phyloP scores from a whole-genome alignment of 345 rosid genomes.

The Linum trigynum region DNA sequence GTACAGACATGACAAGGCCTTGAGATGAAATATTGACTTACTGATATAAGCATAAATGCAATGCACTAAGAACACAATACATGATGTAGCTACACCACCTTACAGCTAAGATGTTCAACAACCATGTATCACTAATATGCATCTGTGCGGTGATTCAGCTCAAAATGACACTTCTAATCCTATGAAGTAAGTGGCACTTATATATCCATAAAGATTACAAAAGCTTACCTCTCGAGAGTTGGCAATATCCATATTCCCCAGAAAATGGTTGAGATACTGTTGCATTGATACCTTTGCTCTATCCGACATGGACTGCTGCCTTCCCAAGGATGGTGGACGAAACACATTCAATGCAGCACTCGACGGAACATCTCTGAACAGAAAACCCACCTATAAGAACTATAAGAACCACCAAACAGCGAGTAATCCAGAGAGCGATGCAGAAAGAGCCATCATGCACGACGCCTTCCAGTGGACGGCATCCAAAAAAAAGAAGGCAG shows the following conservation, averaged over 20 bases:
- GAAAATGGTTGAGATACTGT: constrained; percentile 77
- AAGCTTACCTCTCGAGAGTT: constrained; percentile 82
- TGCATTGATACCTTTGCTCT: constrained; percentile 97
- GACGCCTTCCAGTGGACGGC: not conserved
- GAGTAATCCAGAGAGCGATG: not conserved
- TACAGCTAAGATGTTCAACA: not conserved
- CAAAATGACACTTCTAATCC: not conserved
- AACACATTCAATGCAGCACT: constrained; percentile 91
- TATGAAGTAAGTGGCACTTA: not conserved
- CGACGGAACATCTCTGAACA: constrained; percentile 93
- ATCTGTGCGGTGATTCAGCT: not conserved
- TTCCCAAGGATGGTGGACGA: constrained; percentile 68
- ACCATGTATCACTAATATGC: not conserved
- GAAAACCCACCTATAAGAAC: constrained; percentile 33
- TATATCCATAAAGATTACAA: not conserved
- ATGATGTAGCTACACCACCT: not conserved
- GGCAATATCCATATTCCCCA: constrained; percentile 89
- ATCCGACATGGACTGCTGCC: constrained; percentile 84
- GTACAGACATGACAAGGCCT: not conserved
- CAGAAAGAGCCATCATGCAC: constrained; percentile 3
- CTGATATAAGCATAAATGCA: not conserved
- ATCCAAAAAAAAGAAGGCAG: not conserved
- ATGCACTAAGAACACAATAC: not conserved
- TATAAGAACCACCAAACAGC: constrained; percentile 8
- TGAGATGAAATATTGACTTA: not conserved